Conservation (phyloP, 176 grass and related monocot genomes). For the Rhipidocladum racemiflorum region DNA sequence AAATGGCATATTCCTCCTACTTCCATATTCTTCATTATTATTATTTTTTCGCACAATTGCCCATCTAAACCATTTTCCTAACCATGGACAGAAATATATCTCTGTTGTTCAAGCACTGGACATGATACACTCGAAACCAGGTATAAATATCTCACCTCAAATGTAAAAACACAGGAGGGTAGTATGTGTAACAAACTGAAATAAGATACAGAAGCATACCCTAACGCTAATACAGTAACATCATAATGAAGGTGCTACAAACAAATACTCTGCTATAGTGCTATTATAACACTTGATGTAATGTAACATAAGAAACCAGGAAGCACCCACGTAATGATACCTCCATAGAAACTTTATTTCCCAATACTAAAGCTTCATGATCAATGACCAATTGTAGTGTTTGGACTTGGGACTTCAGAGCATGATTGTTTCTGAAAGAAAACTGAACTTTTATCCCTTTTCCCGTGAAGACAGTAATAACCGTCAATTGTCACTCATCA, state of each 20-base stretch:
- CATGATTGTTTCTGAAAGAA: not conserved
- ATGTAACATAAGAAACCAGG: not conserved
- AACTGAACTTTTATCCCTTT: constrained; percentile 3
- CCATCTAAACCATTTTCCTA: not conserved
- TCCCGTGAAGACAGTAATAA: not conserved
- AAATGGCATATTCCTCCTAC: constrained; percentile 5
- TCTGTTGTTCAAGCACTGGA: not conserved
- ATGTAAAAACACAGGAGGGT: not conserved
- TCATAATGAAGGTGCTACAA: constrained; percentile 12
- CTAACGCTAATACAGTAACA: not conserved
- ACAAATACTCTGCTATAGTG: not conserved
- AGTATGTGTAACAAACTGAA: not conserved
- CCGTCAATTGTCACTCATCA: not conserved
- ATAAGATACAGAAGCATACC: not conserved
- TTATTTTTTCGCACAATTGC: not conserved
- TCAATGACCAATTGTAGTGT: not conserved
- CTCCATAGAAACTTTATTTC: not conserved
- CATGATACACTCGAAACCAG: constrained; percentile 4
- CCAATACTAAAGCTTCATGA: not conserved
- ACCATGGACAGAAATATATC: not conserved
- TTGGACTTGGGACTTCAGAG: constrained; percentile 18
- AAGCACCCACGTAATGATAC: not conserved
- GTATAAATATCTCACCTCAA: not conserved
- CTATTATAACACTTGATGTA: not conserved
- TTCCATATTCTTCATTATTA: not conserved